Base-by-base conservation (phyloP, 345 rosid species). In the Populus alba region DNA sequence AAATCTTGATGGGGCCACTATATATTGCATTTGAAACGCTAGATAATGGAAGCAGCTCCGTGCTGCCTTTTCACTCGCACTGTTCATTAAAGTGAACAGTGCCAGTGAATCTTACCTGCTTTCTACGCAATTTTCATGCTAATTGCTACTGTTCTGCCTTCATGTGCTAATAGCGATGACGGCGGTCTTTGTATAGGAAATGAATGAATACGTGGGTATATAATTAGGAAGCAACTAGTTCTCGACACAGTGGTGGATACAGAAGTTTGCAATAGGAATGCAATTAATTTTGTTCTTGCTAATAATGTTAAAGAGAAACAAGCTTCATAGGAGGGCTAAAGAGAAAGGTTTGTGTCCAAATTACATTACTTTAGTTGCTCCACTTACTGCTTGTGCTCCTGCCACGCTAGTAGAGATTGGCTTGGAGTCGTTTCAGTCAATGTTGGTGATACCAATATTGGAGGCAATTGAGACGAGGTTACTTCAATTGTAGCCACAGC, bases 361-460 rank as follows among this genome's bases (percentile, higher is more conserved):
- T 78, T 91, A 82, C 78, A 86, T 89, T 17, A 91, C 97, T 49
- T 87, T 89, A 57, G 89, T 87, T 71, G 91, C 85, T 61, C 68
- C 88, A 68, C 92, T 93, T 67, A 84, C 88, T 1, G 92, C 90
- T 51, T 93, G 97, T 85, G 90, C 94, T 47, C 87, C 88, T 29
- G 79, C 86, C 59, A 79, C 81, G 45, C 85, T 83, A n/a, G 83
- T 91, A 70, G 89, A 86, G 45, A 61, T 84, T 61, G 93, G 91
- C 77, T 80, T 86, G 68, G 49, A 83, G 72, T 17, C 90, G 81
- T 90, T 88, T 70, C 65, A 72, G 73, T 88, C 87, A 2, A 81
- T 87, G 83, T 61, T 70, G 68, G 81, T 92, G 62, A 62, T 68
- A 51, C 92, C 93, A 57, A 72, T 72, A 72, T 86, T 90, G 86